A percentile compares a stretch with the other conserved stretches of the same genome.
Evolutionary conservation across 2,329 filamentous ascomycete species (phyloP).

Genomic region (Aspergillus costaricaensis): DNA sequence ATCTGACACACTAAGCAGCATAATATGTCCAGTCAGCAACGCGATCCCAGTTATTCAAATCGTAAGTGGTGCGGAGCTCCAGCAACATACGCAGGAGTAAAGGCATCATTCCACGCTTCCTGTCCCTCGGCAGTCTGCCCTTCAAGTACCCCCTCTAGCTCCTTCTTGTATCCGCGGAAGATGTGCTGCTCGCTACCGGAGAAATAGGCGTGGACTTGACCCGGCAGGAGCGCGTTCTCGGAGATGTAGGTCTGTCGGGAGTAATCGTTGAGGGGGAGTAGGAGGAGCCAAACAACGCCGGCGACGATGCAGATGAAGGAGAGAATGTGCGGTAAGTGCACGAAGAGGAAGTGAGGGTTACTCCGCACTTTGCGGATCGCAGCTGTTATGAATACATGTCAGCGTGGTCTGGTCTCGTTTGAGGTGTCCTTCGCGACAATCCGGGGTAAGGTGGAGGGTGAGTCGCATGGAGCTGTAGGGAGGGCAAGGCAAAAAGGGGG

Average conservation of each 20-base stretch:
- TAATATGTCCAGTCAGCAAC: slow-evolving; percentile 18
- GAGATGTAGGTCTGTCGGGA: slow-evolving; percentile 93
- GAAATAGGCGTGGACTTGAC: slow-evolving; percentile 98
- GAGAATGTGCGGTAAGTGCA: slow-evolving; percentile 81
- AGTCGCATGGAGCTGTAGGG: slow-evolving; percentile 7
- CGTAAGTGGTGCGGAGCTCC: background rate
- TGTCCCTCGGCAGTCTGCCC: slow-evolving; percentile 18
- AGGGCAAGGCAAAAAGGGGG: background rate
- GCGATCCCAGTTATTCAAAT: background rate
- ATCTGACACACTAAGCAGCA: slow-evolving; percentile 57
- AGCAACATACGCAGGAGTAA: slow-evolving; percentile 32
- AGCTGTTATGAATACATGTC: slow-evolving; percentile 32
- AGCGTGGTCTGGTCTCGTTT: slow-evolving; percentile 16
- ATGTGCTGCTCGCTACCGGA: slow-evolving; percentile 94
- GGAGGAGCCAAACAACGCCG: slow-evolving; percentile 84
- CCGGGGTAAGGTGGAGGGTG: slow-evolving; percentile 14
- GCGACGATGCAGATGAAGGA: slow-evolving; percentile 82
- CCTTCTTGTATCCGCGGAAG: slow-evolving; percentile 84
- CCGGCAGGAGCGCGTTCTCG: slow-evolving; percentile 92
- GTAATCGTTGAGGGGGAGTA: slow-evolving; percentile 87
- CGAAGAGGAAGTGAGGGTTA: slow-evolving; percentile 72
- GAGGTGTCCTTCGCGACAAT: slow-evolving; percentile 20
- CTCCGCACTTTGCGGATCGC: slow-evolving; percentile 62
- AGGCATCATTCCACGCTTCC: slow-evolving; percentile 21
- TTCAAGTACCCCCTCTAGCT: slow-evolving; percentile 61